phyloP scores from a whole-genome alignment of 2,329 filamentous ascomycete genomes.

The Xylariaceae sp. region DNA sequence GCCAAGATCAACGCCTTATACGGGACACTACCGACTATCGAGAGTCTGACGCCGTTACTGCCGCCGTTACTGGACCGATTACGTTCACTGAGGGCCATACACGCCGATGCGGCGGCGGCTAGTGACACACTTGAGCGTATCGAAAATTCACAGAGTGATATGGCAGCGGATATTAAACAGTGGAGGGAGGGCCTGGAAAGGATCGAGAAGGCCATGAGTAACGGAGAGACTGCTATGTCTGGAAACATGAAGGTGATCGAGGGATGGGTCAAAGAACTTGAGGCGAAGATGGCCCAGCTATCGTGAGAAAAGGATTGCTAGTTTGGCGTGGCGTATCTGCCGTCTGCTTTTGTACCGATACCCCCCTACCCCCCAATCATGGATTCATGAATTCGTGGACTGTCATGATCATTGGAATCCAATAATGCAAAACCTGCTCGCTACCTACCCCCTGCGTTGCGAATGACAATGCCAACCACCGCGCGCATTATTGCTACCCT shows the following conservation, averaged over 20 bases:
- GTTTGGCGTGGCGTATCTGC: constrained; percentile 10
- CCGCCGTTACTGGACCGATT: constrained; percentile 81
- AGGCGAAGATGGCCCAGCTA: constrained; percentile 64
- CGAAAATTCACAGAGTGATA: constrained; percentile 74
- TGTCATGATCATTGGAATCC: constrained; percentile 1
- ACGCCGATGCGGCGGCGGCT: constrained; percentile 79
- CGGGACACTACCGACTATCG: constrained; percentile 80
- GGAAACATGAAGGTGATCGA: constrained; percentile 81
- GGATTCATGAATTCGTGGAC: no score
- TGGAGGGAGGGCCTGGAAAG: constrained; percentile 79
- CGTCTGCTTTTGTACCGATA: constrained; percentile 32
- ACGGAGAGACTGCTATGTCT: constrained; percentile 64
- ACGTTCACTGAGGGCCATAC: constrained; percentile 74
- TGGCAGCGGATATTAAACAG: constrained; percentile 74
- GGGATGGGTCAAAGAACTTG: constrained; percentile 81
- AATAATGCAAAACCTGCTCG: background rate
- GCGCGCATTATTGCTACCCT: no score
- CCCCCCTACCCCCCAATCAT: constrained; percentile 21
- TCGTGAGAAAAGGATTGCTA: constrained; percentile 30
- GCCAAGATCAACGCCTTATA: constrained; percentile 90
- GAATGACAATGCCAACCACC: no score
- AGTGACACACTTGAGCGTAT: constrained; percentile 70
- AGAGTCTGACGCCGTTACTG: constrained; percentile 75
- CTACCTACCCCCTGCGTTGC: no score
- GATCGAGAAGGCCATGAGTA: constrained; percentile 68